phyloP scores from a whole-genome alignment of 495 filamentous ascomycete species.

The Zalerion maritima region DNA sequence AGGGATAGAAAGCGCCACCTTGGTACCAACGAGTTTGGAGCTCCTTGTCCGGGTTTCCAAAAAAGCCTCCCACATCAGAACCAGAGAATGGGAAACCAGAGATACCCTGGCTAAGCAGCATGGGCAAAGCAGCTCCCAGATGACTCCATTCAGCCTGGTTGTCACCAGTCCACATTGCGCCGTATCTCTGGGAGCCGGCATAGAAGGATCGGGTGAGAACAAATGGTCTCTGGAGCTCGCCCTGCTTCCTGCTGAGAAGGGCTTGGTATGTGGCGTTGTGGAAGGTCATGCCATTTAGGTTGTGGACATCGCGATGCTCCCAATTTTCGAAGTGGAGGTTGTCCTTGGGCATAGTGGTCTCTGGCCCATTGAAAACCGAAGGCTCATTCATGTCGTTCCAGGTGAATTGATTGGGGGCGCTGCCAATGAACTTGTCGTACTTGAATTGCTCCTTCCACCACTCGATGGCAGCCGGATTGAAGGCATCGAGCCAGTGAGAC shows the following conservation, averaged over 20 bases:
- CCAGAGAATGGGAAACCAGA: conserved; percentile 88
- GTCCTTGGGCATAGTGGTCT: conserved; percentile 96
- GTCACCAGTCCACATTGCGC: conserved; percentile 98
- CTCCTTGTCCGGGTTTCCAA: conserved; percentile 86
- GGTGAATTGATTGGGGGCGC: conserved; percentile 70
- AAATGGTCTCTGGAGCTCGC: conserved; percentile 65
- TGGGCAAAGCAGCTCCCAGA: conserved; percentile 69
- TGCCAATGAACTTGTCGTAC: conserved; percentile 72
- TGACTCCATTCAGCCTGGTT: conserved; percentile 92
- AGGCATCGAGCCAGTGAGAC: conserved; percentile 89
- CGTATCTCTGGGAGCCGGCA: conserved; percentile 72
- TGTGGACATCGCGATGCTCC: conserved; percentile 96
- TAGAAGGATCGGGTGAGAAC: conserved; percentile 87
- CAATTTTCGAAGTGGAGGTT: conserved; percentile 82
- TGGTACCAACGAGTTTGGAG: conserved; percentile 93
- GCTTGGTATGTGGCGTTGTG: conserved; percentile 85
- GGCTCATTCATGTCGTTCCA: conserved; percentile 99
- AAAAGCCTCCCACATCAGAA: conserved; percentile 95
- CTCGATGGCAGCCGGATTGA: conserved; percentile 68
- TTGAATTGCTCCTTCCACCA: conserved; percentile 89
- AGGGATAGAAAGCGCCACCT: conserved; percentile 91
- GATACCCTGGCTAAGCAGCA: conserved; percentile 85
- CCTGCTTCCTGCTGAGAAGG: conserved; percentile 63
- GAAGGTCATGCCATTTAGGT: conserved; percentile 85
- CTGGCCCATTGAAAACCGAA: conserved; percentile 94